Evolutionary conservation across 192 early-diverging fungal genomes (phyloP).

Genomic region (Phycomyces nitens): DNA sequence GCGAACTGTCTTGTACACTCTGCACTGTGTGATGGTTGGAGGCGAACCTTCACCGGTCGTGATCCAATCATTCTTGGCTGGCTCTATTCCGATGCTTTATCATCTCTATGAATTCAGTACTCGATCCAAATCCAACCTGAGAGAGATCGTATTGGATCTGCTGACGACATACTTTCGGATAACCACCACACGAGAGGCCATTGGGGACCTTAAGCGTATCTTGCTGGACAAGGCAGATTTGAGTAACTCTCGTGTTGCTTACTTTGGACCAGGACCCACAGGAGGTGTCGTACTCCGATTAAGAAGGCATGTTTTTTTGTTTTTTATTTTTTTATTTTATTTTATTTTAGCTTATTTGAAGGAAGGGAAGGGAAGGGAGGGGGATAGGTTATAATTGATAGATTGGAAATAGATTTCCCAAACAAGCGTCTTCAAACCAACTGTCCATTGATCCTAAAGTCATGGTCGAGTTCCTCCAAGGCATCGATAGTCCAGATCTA

Average conservation of each 20-base stretch:
- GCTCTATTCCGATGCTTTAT: conserved; percentile 52
- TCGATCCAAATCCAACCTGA: conserved; percentile 36
- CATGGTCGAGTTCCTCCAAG: conserved; percentile 63
- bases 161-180: conserved; percentile 49
- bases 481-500: conserved; percentile 51
- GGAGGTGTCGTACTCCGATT: conserved; percentile 50
- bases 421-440: conserved; percentile 25
- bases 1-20: conserved; percentile 35
- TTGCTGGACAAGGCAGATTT: conserved; percentile 45
- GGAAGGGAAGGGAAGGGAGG: no score
- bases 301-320: conserved; percentile 23
- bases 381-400: no score
- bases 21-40: conserved; percentile 55
- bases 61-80: conserved; percentile 51
- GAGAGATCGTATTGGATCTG: conserved; percentile 44
- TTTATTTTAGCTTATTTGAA: conserved; percentile 22
- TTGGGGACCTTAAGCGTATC: conserved; percentile 38
- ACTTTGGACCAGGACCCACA: conserved; percentile 49
- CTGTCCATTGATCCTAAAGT: conserved; percentile 53
- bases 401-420: conserved; percentile 15
- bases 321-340: conserved; percentile 28
- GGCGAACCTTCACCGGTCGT: conserved; percentile 57
- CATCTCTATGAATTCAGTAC: conserved; percentile 51
- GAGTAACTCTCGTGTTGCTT: conserved; percentile 41
- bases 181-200: conserved; percentile 29